These are phyloP conservation scores for Calamus simplicifolius DNA, from an alignment of 176 grass and related monocot genomes.

Conservation along the genomic window DNA sequence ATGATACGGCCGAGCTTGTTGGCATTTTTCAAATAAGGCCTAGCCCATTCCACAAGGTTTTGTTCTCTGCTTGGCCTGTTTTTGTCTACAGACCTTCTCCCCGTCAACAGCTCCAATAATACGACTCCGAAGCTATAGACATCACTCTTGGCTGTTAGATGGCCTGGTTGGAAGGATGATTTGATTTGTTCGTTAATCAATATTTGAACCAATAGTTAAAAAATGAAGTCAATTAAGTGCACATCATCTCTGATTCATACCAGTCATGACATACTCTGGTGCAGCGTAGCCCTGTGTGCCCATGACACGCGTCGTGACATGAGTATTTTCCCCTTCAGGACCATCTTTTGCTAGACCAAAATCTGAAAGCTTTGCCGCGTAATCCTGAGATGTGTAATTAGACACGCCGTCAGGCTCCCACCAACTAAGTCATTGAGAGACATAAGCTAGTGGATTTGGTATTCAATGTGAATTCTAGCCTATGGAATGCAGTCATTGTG, in stretches of 20 bases:
- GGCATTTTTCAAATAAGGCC: conserved; percentile 35
- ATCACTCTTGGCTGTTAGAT: conserved; percentile 73
- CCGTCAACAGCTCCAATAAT: conserved; percentile 49
- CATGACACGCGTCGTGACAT: conserved; percentile 87
- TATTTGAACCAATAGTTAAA: background rate
- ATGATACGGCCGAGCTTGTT: conserved; percentile 55
- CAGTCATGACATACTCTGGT: conserved; percentile 75
- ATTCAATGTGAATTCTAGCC: too few relatives aligned
- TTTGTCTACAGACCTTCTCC: conserved; percentile 43
- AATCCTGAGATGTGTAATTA: conserved; percentile 41
- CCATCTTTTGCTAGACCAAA: conserved; percentile 90
- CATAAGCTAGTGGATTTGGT: too few relatives aligned
- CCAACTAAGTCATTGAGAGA: too few relatives aligned
- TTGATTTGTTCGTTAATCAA: background rate
- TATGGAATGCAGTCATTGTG: too few relatives aligned
- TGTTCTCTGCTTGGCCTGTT: conserved; percentile 39
- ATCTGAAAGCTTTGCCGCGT: conserved; percentile 75
- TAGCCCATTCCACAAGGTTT: conserved; percentile 68
- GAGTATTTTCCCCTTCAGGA: conserved; percentile 67
- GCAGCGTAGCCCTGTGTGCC: conserved; percentile 79
- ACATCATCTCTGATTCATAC: background rate
- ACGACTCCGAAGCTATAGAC: conserved; percentile 82
- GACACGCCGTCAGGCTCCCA: conserved; percentile 11
- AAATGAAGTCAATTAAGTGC: background rate
- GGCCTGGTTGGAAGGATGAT: conserved; percentile 23